phyloP scores from a whole-genome alignment of 1,284 basidiomycete species.

The Schizophyllum amplum region DNA sequence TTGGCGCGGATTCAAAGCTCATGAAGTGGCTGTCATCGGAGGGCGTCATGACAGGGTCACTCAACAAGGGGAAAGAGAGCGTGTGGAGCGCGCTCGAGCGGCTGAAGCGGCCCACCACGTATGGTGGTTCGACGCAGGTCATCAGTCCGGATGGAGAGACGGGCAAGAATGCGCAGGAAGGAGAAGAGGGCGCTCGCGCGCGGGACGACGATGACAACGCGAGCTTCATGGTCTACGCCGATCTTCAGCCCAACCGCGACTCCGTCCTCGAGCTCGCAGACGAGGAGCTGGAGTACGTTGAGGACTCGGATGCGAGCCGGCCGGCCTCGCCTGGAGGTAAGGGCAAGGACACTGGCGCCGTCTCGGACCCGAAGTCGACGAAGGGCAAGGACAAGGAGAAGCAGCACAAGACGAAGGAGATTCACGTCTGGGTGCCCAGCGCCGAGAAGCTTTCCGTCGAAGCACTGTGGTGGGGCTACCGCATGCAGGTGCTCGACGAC shows the following conservation, averaged over 20 bases:
- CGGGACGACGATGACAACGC: slow-evolving; percentile 29
- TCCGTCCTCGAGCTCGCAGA: slow-evolving; percentile 62
- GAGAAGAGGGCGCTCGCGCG: slow-evolving; percentile 15
- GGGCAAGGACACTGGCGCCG: slow-evolving; percentile 7
- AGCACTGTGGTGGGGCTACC: slow-evolving; percentile 76
- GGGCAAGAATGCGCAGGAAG: slow-evolving; percentile 17
- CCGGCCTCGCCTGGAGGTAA: slow-evolving; percentile 6
- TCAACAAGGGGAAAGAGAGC: slow-evolving; percentile 36
- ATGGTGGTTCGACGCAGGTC: neutral
- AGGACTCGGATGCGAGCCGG: slow-evolving; percentile 30
- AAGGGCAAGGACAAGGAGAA: slow-evolving; percentile 11
- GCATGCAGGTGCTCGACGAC: slow-evolving; percentile 54
- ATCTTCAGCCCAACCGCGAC: slow-evolving; percentile 49
- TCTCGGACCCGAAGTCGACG: slow-evolving; percentile 3
- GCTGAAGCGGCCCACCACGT: slow-evolving; percentile 18
- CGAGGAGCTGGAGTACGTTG: slow-evolving; percentile 40
- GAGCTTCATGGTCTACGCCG: slow-evolving; percentile 65
- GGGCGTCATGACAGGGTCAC: slow-evolving; percentile 45
- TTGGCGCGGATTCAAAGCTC: slow-evolving; percentile 32
- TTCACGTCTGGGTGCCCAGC: slow-evolving; percentile 63
- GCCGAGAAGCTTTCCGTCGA: slow-evolving; percentile 60
- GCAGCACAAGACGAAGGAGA: slow-evolving; percentile 19
- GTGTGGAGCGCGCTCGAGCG: slow-evolving; percentile 53
- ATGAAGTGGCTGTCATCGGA: slow-evolving; percentile 44
- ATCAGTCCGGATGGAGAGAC: slow-evolving; percentile 11